Base-by-base conservation (phyloP, 23 red algal genomes). In the Gracilariopsis chorda region DNA sequence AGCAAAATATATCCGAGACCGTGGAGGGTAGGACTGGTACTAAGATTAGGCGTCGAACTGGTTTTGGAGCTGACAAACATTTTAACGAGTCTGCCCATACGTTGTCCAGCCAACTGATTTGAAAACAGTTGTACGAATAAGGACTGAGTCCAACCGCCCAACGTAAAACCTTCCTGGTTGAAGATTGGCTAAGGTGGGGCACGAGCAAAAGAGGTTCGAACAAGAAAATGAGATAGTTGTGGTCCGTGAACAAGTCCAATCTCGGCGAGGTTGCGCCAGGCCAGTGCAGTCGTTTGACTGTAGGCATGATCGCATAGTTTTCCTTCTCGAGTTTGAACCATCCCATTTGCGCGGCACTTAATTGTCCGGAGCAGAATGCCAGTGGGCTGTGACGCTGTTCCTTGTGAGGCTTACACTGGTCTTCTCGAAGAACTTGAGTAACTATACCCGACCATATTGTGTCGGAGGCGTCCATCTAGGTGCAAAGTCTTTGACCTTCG, bases 391-490 rank as follows among this genome's bases (percentile, higher is more conserved):
- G 78, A 4, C 51, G 46, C 9, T 82, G 47, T 30, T 55, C n/a
- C 6, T 3, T 30, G 9, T 19, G 20, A 10, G 44, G 48, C 34
- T 16, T 2, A 2, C 24, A 19, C 1, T 30, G 37, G 16, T 58
- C 28, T 6, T 29, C 2, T 33, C 2, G 25, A 5, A 51, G 78
- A 59, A 82, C 9, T 60, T 82, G 78, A 27, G 28, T 82, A 23
- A 82, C 48, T 29, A 82, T 16, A 12, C 0, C 55, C 3, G 51
- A 58, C 49, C 49, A 82, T 5, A 51, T 4, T 4, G 13, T 29
- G 39, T 82, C 78, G 7, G 48, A 82, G 4, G 78, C 78, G 20
- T 82, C 78, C 14, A 4, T 82, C 17, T 12, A 82, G 4, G 60
- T 4, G 20, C 49, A 51, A 3, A 80, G 43, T 7, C 43, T 17